Conservation (phyloP, 1,139 yeast species). For the Candida sp. region DNA sequence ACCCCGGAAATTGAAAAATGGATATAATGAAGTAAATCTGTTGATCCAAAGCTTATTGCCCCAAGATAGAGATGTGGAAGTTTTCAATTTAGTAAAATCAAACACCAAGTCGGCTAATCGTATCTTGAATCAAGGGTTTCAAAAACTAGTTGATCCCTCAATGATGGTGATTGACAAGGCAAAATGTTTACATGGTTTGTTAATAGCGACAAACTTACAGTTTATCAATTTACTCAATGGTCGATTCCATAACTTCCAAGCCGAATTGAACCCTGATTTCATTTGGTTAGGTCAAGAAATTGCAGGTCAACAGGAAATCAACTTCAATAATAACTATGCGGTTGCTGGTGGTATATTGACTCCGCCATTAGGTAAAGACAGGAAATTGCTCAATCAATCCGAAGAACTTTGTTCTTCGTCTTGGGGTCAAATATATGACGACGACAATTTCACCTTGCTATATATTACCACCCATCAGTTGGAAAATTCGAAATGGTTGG, state of each 20-base stretch:
- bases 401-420: constrained; percentile 37
- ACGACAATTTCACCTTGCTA: constrained; percentile 20
- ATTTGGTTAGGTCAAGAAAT: constrained; percentile 36
- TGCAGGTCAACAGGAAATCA: constrained; percentile 20
- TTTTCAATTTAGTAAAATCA: constrained; percentile 15
- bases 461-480: constrained; percentile 35
- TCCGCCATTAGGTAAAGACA: constrained; percentile 17
- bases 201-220: constrained; percentile 25
- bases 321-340: constrained; percentile 25
- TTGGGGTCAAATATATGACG: constrained; percentile 32
- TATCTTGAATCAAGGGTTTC: constrained; percentile 21
- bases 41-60: constrained; percentile 25
- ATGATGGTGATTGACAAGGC: constrained; percentile 28
- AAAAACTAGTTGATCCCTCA: constrained; percentile 24
- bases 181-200: constrained; percentile 23
- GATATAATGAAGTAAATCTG: constrained; percentile 29
- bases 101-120: constrained; percentile 11
- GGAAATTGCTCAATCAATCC: constrained; percentile 18
- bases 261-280: constrained; percentile 19
- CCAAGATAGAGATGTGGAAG: constrained; percentile 13
- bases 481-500: constrained; percentile 18
- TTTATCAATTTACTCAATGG: constrained; percentile 19
- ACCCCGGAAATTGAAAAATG: constrained; percentile 19
- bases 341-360: constrained; percentile 32
- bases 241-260: constrained; percentile 16